These are phyloP conservation scores for Zangia roseola DNA, from an alignment of 768 basidiomycete genomes.

Conservation along the genomic window DNA sequence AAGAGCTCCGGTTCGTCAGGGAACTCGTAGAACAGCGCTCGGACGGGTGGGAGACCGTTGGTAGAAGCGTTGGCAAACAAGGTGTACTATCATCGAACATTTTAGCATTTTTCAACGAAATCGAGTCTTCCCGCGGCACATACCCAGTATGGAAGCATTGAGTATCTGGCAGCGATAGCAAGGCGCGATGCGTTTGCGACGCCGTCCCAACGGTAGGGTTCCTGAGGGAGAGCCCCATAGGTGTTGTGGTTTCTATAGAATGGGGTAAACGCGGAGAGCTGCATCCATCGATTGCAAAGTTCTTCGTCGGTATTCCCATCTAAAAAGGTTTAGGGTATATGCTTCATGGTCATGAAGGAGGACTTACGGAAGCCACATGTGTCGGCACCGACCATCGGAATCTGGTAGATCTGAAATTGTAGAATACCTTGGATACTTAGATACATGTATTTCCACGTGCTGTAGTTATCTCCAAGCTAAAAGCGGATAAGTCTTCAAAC, in stretches of 20 bases:
- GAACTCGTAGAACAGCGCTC: conserved; percentile 75
- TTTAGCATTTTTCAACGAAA: too few relatives aligned
- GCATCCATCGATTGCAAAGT: conserved; percentile 83
- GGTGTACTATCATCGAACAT: conserved; percentile 60
- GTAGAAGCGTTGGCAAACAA: conserved; percentile 65
- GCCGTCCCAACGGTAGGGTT: conserved; percentile 76
- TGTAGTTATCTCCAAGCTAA: conserved; percentile 72
- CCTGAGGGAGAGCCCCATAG: conserved; percentile 64
- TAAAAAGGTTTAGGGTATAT: conserved; percentile 6
- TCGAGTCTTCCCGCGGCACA: conserved; percentile 27
- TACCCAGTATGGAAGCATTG: conserved; percentile 76
- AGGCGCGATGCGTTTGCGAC: conserved; percentile 71
- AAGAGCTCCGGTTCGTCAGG: conserved; percentile 66
- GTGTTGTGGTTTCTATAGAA: conserved; percentile 79
- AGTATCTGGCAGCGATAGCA: conserved; percentile 64
- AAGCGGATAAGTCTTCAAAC: too few relatives aligned
- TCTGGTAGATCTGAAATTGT: conserved; percentile 79
- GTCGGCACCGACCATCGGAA: conserved; percentile 80
- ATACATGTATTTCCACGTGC: conserved; percentile 68
- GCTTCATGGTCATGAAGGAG: background rate
- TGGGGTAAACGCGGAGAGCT: conserved; percentile 71
- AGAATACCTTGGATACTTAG: conserved; percentile 72
- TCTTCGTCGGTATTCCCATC: conserved; percentile 70
- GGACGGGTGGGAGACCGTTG: conserved; percentile 62
- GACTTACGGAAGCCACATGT: conserved; percentile 37